Evolutionary conservation across 2,329 filamentous ascomycete genomes (phyloP).

Genomic region (Taxawa tesnikishii): DNA sequence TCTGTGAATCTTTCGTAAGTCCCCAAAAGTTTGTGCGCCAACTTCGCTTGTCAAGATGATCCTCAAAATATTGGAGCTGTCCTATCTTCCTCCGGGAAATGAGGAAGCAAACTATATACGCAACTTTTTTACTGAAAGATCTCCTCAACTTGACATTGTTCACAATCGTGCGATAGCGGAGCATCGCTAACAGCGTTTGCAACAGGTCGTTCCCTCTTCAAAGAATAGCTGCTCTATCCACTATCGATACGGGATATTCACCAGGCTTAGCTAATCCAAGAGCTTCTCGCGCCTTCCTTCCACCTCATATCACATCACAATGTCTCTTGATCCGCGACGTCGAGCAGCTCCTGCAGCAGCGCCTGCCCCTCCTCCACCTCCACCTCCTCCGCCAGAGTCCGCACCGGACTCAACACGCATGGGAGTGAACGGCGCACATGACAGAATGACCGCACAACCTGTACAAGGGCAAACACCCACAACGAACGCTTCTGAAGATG

Average conservation of each 20-base stretch:
- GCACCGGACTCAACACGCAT: conserved; percentile 15
- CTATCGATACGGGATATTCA: no score
- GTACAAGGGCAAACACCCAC: conserved; percentile 4
- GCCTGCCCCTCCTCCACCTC: conserved; percentile 36
- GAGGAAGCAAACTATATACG: conserved; percentile 12
- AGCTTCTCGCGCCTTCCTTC: background rate
- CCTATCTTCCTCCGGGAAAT: conserved; percentile 9
- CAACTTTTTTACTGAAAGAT: conserved; percentile 7
- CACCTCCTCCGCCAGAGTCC: conserved; percentile 32
- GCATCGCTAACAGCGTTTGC: no score
- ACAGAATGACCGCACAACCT: conserved; percentile 9
- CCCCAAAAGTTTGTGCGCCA: no score
- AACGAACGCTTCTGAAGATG: conserved; percentile 27
- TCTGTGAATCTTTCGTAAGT: no score
- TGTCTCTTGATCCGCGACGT: conserved; percentile 34
- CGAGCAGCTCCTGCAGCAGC: conserved; percentile 23
- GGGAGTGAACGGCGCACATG: conserved; percentile 24
- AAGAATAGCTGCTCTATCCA: no score
- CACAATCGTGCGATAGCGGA: conserved; percentile 3
- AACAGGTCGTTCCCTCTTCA: no score
- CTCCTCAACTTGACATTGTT: background rate
- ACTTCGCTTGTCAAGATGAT: no score
- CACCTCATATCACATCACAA: conserved; percentile 10
- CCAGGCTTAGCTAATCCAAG: background rate
- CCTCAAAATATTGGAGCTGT: conserved; percentile 11